Base-by-base conservation (phyloP, 139 green algal genomes). In the Desmodesmus armatus region DNA sequence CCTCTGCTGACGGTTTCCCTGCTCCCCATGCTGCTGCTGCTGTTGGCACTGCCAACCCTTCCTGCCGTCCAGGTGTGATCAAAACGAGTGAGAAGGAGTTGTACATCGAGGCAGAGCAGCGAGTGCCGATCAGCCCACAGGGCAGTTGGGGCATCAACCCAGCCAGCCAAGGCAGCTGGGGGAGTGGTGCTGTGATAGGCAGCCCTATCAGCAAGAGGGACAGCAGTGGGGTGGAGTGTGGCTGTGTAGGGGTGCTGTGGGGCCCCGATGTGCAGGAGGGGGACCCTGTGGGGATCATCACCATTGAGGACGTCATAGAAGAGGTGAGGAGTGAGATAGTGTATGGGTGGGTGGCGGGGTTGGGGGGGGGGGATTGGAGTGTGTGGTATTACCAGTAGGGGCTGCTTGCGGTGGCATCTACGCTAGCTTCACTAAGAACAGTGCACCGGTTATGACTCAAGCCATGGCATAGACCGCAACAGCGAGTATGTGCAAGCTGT, bases 231-330 rank as follows among this genome's bases (percentile, higher is more conserved):
- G 19, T 15, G 60, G 60, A 27, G 31, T 40, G 15, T 75, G 23
- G 3, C 1, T 35, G 37, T 2, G 35, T 31, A 51, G 3, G 31
- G 19, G 67, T 15, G 1, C 17, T 47, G 35, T 75, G 67, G 67
- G 67, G 67, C 29, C n/a, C n/a, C n/a, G 17, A n/a, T 49, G 67
- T 35, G 15, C n/a, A 41, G 40, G 78, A 84, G 41, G 78, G 78
- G 3, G 78, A 84, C 11, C 40, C 60, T 35, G 83, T 87, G 5
- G 83, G 83, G 31, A 88, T 93, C 71, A 89, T 92, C 84, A 93
- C 90, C 15, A 89, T 93, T 25, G 90, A 93, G 37, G 90, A 93
- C 62, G 62, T 90, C 2, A 82, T 93, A n/a, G 90, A 93, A 79
- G 90, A 93, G 78, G 78, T 84, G 29, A 31, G 62, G 1, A 31